Evolutionary conservation across 2,329 filamentous ascomycete species (phyloP).

Genomic region (Didymella sp.): DNA sequence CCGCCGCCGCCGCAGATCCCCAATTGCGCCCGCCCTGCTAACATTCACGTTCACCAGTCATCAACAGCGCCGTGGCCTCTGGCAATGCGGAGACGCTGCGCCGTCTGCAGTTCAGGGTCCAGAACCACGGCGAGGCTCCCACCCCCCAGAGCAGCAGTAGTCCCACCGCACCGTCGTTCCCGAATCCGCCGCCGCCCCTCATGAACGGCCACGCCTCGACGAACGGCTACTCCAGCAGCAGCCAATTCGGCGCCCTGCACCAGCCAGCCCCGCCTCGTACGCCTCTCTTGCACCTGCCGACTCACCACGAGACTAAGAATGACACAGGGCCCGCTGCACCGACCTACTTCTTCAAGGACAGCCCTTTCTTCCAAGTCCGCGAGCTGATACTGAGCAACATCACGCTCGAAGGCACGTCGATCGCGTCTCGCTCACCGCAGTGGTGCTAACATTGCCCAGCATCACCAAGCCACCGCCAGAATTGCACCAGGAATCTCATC

Average conservation of each 20-base stretch:
- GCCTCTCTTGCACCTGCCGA: constrained; percentile 4
- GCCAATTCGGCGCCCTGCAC: constrained; percentile 14
- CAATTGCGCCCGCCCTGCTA: constrained; percentile 19
- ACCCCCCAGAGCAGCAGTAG: constrained; percentile 30
- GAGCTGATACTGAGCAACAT: constrained; percentile 69
- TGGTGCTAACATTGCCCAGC: constrained; percentile 50
- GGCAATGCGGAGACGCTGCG: constrained; percentile 48
- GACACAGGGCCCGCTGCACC: constrained; percentile 41
- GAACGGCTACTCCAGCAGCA: constrained; percentile 23
- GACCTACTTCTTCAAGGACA: constrained; percentile 69
- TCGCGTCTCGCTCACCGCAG: constrained; percentile 19
- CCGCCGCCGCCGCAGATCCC: constrained; percentile 19
- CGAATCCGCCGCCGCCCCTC: constrained; percentile 25
- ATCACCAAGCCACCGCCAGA: constrained; percentile 66
- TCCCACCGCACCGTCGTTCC: constrained; percentile 28
- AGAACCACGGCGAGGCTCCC: constrained; percentile 51
- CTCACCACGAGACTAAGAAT: constrained; percentile 18
- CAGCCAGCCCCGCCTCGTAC: constrained; percentile 27
- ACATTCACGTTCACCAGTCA: constrained; percentile 46
- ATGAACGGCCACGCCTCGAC: constrained; percentile 33
- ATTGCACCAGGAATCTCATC: constrained; percentile 64
- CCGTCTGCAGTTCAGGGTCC: constrained; percentile 50
- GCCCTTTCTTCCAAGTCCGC: constrained; percentile 82
- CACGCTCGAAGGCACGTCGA: constrained; percentile 76
- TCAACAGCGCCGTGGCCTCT: constrained; percentile 43